Evolutionary conservation across 345 rosid genomes (phyloP), one percentile per base, ranked within the genome.

Genomic region (Raphanus raphanistrum): DNA sequence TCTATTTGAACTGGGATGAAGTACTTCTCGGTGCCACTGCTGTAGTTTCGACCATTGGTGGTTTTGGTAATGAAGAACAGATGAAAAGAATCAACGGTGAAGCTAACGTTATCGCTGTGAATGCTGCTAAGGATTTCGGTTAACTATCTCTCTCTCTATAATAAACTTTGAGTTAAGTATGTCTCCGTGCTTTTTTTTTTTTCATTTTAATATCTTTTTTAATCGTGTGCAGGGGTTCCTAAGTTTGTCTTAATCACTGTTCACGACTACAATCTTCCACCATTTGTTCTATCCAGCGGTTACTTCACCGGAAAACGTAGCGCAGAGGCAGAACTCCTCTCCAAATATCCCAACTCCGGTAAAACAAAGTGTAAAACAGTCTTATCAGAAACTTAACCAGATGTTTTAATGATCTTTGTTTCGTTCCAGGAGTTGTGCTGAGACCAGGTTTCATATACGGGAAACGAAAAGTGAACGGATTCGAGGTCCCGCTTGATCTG

Each of bases 1-100:
- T 94, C 84, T 94, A 94, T 63, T 82, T 83, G 60, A 89, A 90
- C 70, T 94, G 97, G 97, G 97, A 94, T 86, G 98, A 88, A 79
- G 91, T 94, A n/a, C 92, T 92, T 80, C 80, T 76, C 10, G 97
- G 98, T 63, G 97, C 97, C 63, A 94, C 93, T 70, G 86, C 95
- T 2, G 93, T 92, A 45, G 91, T 94, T 82, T 92, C 98, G 6
- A 94, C 98, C 12, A 83, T 90, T 55, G 97, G 97, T 80, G 98
- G 98, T 67, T 83, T 94, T 78, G 97, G 97, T 26, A 94, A 80
- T 69, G 94, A 94, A 77, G 97, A 92, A 64, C 97, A 92, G 79
- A 94, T 94, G 97, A 82, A 82, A 80, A 87, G 97, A 79, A 89
- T 92, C 73, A 94, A 90, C 7, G 95, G 97, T 13, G 97, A 90